Percentiles rank a stretch among this genome's conserved stretches.
Evolutionary conservation across 352 stramenopile species (phyloP).

Genomic region (Pythium phragmiticola): DNA sequence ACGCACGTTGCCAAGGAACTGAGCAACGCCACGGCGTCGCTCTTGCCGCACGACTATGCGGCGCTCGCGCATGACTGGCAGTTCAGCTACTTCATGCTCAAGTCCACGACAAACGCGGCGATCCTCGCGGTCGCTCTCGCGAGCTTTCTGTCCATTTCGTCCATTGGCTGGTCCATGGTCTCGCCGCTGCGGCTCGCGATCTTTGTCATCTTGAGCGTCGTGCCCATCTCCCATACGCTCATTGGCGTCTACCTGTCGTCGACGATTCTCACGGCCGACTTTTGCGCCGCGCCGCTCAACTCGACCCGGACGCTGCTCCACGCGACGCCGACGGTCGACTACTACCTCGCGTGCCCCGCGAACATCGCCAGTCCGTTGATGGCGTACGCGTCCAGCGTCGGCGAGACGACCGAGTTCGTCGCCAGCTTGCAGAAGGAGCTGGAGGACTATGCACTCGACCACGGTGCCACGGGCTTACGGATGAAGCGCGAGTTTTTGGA

Average conservation of each 20-base stretch:
- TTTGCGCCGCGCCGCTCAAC: conserved; percentile 68
- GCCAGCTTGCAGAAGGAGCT: conserved; percentile 44
- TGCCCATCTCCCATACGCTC: conserved; percentile 78
- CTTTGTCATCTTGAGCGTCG: conserved; percentile 68
- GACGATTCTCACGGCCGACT: conserved; percentile 80
- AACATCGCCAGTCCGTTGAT: conserved; percentile 56
- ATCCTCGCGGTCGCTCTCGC: conserved; percentile 70
- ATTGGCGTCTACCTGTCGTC: conserved; percentile 78
- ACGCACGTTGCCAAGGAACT: conserved; percentile 56
- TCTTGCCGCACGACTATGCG: conserved; percentile 63
- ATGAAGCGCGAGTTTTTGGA: conserved; percentile 79
- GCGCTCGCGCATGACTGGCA: conserved; percentile 59
- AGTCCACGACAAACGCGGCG: conserved; percentile 77
- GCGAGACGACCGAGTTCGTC: conserved; percentile 34
- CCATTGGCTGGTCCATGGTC: conserved; percentile 81
- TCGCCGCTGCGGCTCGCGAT: conserved; percentile 70
- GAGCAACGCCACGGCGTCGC: conserved; percentile 40
- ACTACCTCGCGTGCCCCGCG: conserved; percentile 60
- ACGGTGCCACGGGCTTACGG: conserved; percentile 46
- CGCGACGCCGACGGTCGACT: conserved; percentile 43
- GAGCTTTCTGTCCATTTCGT: conserved; percentile 78
- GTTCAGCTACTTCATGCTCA: conserved; percentile 78
- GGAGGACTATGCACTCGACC: conserved; percentile 45
- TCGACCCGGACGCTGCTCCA: conserved; percentile 61
- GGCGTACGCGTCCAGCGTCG: conserved; percentile 32